Percentiles rank a stretch among this genome's conserved stretches.
Conservation (phyloP, 2,329 filamentous ascomycete species). For the Trichoderma koningii region DNA sequence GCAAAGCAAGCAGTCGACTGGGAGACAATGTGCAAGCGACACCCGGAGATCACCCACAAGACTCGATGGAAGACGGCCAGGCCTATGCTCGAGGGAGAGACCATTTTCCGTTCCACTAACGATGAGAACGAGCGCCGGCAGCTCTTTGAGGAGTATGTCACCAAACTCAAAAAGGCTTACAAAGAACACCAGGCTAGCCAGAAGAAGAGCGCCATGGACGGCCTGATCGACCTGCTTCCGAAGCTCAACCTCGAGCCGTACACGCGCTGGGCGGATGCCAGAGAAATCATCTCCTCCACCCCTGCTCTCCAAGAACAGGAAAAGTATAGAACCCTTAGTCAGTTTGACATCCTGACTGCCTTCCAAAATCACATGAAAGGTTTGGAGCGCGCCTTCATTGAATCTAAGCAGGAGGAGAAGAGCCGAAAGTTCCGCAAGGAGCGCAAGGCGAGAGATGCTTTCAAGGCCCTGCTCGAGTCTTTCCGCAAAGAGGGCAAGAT, state of each 20-base stretch:
- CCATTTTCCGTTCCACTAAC: constrained; percentile 88
- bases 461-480: constrained; percentile 72
- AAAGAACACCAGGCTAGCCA: constrained; percentile 71
- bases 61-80: constrained; percentile 96
- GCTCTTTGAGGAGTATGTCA: constrained; percentile 90
- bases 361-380: constrained; percentile 96
- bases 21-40: constrained; percentile 90
- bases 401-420: constrained; percentile 85
- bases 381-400: constrained; percentile 88
- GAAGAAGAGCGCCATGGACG: constrained; percentile 80
- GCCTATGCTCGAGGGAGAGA: constrained; percentile 91
- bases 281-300: constrained; percentile 76
- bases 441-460: constrained; percentile 82
- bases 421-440: constrained; percentile 77
- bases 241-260: constrained; percentile 86
- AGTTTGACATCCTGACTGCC: constrained; percentile 85
- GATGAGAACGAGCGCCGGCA: constrained; percentile 85
- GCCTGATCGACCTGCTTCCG: constrained; percentile 75
- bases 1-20: constrained; percentile 93
- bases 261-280: constrained; percentile 90
- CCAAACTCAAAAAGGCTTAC: constrained; percentile 79
- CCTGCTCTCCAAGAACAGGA: constrained; percentile 76
- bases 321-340: constrained; percentile 82
- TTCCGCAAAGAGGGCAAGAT: constrained; percentile 76
- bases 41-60: constrained; percentile 96